These are phyloP conservation scores for Trichophaea hybrida DNA, from an alignment of 2,329 filamentous ascomycete genomes.

Conservation along the genomic window DNA sequence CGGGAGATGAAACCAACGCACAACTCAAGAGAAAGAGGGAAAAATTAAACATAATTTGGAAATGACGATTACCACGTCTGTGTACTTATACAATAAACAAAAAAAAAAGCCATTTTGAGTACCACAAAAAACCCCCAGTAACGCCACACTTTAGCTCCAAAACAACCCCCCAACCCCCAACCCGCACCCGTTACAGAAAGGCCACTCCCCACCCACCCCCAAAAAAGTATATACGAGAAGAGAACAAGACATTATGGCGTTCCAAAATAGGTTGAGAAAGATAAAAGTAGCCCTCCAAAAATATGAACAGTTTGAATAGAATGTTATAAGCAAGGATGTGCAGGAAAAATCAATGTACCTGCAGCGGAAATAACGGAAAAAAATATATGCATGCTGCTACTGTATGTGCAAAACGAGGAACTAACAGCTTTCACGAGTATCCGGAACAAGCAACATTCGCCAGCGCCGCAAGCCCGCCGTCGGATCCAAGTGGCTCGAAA, in stretches of 20 bases:
- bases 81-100: too few relatives aligned
- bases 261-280: background rate
- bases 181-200: too few relatives aligned
- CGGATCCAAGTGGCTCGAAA: constrained; percentile 18
- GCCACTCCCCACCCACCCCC: too few relatives aligned
- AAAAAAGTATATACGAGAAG: background rate
- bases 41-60: too few relatives aligned
- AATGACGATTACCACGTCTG: too few relatives aligned
- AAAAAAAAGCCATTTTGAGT: too few relatives aligned
- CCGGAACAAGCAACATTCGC: constrained; percentile 26
- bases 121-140: too few relatives aligned
- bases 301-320: background rate
- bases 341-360: background rate
- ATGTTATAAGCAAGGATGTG: background rate
- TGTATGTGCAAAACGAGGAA: background rate
- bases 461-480: constrained; percentile 25
- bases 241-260: background rate
- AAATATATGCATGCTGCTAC: background rate
- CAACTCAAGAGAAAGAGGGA: too few relatives aligned
- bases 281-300: background rate
- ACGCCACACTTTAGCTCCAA: too few relatives aligned
- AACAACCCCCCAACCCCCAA: too few relatives aligned
- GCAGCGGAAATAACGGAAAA: background rate
- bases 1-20: too few relatives aligned
- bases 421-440: constrained; percentile 10